Evolutionary conservation across 176 grass and related monocot genomes (phyloP), one percentile per base, ranked within the genome.

Genomic region (Oryza australiensis): DNA sequence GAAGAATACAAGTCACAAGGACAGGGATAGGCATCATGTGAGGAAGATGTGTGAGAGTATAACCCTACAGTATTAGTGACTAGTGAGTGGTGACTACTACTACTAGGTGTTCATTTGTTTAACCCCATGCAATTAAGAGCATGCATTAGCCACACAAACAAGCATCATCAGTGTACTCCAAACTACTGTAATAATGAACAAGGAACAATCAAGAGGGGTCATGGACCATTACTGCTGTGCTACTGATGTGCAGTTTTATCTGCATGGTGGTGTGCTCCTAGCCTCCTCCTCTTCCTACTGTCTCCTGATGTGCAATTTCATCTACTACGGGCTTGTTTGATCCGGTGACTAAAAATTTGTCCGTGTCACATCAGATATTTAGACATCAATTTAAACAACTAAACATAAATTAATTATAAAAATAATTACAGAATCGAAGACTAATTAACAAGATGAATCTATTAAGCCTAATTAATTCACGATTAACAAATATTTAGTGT

Each of bases 1-100:
- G 76, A 84, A 86, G 74, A 71, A 78, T 74, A 74, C 71, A 84
- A 76, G 66, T 67, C 65, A 81, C 59, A 62, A 73, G 72, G 81
- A 66, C 77, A 70, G 40, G 62, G 45, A 79, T 67, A 64, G 72
- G 48, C 49, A 49, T 76, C 85, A 79, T 49, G 82, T 74, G 78
- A 74, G 60, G 16, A 53, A 53, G 81, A 70, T 73, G n/a, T 76
- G 14, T 57, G 72, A 30, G 72, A 30, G 76, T 62, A 62, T 84
- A 27, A 37, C 70, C 38, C 42, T 23, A 59, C 53, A 59, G 53
- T n/a, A 23, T 7, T 20, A 5, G 53, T n/a, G 53, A 23, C 2
- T 20, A 5, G 53, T n/a, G 53, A 59, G 53, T 59, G 22, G 53
- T 23, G 53, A 59, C 20, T 77, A 48, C 68, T 80, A 16, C 60